These are phyloP conservation scores for Dentipellis fragilis DNA, from an alignment of 768 basidiomycete genomes.

Conservation along the genomic window DNA sequence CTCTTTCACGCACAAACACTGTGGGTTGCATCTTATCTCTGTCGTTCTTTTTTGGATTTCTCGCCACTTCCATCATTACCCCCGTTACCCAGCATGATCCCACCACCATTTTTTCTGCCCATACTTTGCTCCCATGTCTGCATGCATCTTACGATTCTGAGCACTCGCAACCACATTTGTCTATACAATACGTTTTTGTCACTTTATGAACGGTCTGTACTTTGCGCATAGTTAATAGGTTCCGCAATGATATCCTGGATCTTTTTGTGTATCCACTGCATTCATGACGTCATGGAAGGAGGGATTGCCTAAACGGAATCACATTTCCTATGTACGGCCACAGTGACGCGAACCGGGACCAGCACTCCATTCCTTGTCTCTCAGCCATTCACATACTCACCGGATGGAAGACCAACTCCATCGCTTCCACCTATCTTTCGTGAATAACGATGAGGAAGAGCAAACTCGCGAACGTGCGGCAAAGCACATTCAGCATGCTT, in stretches of 20 bases:
- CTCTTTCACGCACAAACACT: constrained; percentile 4
- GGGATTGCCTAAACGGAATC: too few species aligned
- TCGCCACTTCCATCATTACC: neutral
- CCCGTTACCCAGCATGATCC: constrained; percentile 1
- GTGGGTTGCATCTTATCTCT: constrained; percentile 4
- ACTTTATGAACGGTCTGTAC: neutral
- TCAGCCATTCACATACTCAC: neutral
- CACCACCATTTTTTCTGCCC: constrained; percentile 5
- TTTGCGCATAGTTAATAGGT: neutral
- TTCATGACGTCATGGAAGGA: too few species aligned
- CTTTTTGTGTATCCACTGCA: neutral
- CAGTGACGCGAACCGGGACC: too few species aligned
- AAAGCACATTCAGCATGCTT: constrained; percentile 28
- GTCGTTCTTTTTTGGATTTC: neutral
- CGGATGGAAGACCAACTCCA: neutral
- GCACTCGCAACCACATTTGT: constrained; percentile 2
- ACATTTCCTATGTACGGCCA: too few species aligned
- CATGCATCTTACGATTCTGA: constrained; percentile 11
- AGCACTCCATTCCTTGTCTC: neutral
- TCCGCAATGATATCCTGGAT: constrained; percentile 1
- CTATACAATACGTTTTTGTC: constrained; percentile 1
- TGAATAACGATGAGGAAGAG: neutral
- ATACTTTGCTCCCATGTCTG: constrained; percentile 6
- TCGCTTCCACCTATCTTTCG: neutral
- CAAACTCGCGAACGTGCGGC: constrained; percentile 18